These are phyloP conservation scores for Hansenula lynferdii DNA, from an alignment of 1,139 yeast genomes.

Conservation along the genomic window DNA sequence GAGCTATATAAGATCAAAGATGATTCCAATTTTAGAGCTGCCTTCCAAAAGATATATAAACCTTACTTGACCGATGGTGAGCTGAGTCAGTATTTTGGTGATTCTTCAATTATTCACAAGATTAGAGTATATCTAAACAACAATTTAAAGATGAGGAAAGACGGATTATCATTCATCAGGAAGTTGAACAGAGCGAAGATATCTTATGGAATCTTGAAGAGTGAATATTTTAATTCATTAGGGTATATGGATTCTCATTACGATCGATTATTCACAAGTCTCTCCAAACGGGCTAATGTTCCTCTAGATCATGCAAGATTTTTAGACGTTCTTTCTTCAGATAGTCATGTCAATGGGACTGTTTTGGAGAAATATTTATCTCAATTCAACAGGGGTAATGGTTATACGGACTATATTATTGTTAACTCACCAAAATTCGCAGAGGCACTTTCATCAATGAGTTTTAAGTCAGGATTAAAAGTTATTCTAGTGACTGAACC, in stretches of 20 bases:
- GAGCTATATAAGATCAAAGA: neutral
- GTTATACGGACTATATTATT: constrained; percentile 17
- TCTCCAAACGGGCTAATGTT: constrained; percentile 5
- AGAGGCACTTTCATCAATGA: constrained; percentile 16
- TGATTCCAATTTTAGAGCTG: neutral
- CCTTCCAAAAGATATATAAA: neutral
- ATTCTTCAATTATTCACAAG: neutral
- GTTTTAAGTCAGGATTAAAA: constrained; percentile 12
- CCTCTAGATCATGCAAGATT: constrained; percentile 6
- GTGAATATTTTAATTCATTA: constrained; percentile 13
- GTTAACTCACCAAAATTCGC: constrained; percentile 16
- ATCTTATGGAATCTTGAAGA: constrained; percentile 17
- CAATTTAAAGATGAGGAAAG: constrained; percentile 3
- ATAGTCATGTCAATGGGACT: constrained; percentile 7
- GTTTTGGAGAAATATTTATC: constrained; percentile 8
- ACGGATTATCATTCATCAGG: constrained; percentile 4
- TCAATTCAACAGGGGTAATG: neutral
- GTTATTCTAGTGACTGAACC: constrained; percentile 15
- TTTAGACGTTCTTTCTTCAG: constrained; percentile 8
- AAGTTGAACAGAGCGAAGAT: constrained; percentile 1
- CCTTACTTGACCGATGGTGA: neutral
- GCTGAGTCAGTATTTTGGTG: neutral
- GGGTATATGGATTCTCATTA: constrained; percentile 10
- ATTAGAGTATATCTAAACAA: neutral
- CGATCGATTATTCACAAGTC: constrained; percentile 4